Base-by-base conservation (phyloP, 176 grass and related monocot genomes). In the Hsuehochloa calcarea region DNA sequence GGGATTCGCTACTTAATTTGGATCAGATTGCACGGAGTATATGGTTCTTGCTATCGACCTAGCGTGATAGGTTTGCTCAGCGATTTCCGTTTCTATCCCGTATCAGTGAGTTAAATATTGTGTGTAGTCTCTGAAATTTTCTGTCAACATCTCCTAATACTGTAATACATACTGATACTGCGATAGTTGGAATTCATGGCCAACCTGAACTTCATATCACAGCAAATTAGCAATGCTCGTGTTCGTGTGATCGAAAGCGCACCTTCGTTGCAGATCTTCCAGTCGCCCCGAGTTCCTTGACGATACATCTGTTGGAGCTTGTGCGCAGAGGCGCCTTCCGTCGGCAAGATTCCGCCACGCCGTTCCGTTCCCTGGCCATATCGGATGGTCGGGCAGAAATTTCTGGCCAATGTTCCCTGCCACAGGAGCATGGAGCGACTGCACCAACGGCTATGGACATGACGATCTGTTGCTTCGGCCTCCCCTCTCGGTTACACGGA, bases 331-430 rank as follows among this genome's bases (percentile, higher is more conserved):
- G 35, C 70, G 70, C 51, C 44, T 56, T 50, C 72, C 71, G 72
- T 65, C 72, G 72, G 72, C 55, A 7, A 82, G 88, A 90, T 90
- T 86, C 88, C 61, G 62, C 70, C 12, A 23, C 60, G 0, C 10
- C 10, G 27, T 62, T 58, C 56, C 43, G 22, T 31, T 45, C 56
- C 54, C 40, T 31, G 68, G 66, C 83, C 83, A 82, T 65, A 47
- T 45, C 43, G 56, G 46, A 10, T 27, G 83, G 88, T 62, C 69
- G 67, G 74, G 65, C n/a, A 20, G 22, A 56, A n/a, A 74, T 31
- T 23, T 22, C 41, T 45, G 39, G 69, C 50, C 81, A 23, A 17
- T 35, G 68, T 44, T 56, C 65, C 31, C 13, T 22, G 75, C 37
- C 66, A 23, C 49, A 7, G 16, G 56, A 79, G 74, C 65, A 55